Conservation (phyloP, 1,284 basidiomycete genomes). For the Fomitopsis schrenkii region DNA sequence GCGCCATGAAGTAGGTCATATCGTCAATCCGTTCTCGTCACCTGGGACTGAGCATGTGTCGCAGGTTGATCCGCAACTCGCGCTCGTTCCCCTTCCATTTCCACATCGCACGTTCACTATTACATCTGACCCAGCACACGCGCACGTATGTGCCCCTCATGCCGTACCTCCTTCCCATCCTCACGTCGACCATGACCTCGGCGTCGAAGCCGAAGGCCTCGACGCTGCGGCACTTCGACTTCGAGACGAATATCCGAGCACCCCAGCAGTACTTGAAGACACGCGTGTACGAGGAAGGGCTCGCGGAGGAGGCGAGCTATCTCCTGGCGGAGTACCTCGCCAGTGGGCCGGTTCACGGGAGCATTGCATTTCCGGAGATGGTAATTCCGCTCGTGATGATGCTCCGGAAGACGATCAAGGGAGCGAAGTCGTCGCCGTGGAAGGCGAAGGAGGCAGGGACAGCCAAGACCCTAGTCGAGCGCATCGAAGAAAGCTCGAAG, state of each 20-base stretch:
- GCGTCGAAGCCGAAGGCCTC: conserved; percentile 77
- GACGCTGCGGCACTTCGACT: conserved; percentile 88
- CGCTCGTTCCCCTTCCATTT: conserved; percentile 82
- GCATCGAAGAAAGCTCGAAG: conserved; percentile 77
- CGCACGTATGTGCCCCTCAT: conserved; percentile 87
- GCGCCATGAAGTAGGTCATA: conserved; percentile 77
- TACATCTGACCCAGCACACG: conserved; percentile 74
- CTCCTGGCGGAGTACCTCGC: conserved; percentile 78
- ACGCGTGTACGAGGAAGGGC: conserved; percentile 78
- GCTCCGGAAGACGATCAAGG: conserved; percentile 70
- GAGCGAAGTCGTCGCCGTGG: conserved; percentile 33
- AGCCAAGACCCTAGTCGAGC: conserved; percentile 78
- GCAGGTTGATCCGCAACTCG: conserved; percentile 78
- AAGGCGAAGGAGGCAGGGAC: conserved; percentile 53
- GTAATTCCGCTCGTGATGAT: conserved; percentile 79
- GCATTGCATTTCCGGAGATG: conserved; percentile 93
- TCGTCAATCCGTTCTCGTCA: background rate
- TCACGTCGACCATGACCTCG: conserved; percentile 76
- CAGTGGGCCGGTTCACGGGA: conserved; percentile 62
- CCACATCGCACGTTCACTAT: conserved; percentile 69
- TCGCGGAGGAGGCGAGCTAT: conserved; percentile 81
- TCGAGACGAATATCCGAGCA: conserved; percentile 84
- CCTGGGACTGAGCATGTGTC: conserved; percentile 10
- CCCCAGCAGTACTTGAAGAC: conserved; percentile 91
- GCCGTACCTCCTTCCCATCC: conserved; percentile 84